Evolutionary conservation across 768 basidiomycete genomes (phyloP), one percentile per base, ranked within the genome.

Genomic region (Leccinum obscurum): DNA sequence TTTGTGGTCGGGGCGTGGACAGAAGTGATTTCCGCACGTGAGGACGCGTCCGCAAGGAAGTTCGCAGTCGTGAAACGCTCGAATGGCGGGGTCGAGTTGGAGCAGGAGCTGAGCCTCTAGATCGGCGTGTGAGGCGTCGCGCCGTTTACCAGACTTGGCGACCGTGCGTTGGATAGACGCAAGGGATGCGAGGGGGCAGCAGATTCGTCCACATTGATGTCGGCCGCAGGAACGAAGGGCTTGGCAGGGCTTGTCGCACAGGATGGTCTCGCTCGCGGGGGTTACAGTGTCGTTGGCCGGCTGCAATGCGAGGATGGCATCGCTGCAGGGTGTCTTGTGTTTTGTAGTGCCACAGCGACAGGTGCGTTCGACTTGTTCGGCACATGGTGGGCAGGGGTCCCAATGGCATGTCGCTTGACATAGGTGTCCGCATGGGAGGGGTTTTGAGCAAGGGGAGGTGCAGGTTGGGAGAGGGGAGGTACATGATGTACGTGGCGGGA

Each of bases 331-430:
- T 0, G 83, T 68, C 3, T 77, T 72, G 14, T 73, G 77, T 5
- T 78, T 87, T 3, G 86, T 88, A 17, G 83, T 78, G 0, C 95
- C 95, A 62, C 97, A 98, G 32, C 97, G 82, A 71, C 97, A 99
- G 3, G 91, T 89, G 6, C 89, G 79, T 4, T 86, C 82, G 46
- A 95, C 80, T 50, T 78, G 75, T 54, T 89, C 83, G 1, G 74
- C 70, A 73, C 96, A 98, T 0, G 93, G 90, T 0, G 89, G 88
- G 66, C 96, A 98, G 0, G 82, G 72, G 1, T 89, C 93, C 17
- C 76, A 76, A 69, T 98, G 96, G 68, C 97, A 98, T 10, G 67
- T 76, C 0, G 70, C 72, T 13, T 79, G 75, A 68, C 97, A 99
- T 5, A 76, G 72, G 71, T 99, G 97, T 0, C 81, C 83, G 66